Percentiles rank a stretch among this genome's conserved stretches.
Conservation (phyloP, 805 yeast genomes). For the Grigorovia yakushimaensis region DNA sequence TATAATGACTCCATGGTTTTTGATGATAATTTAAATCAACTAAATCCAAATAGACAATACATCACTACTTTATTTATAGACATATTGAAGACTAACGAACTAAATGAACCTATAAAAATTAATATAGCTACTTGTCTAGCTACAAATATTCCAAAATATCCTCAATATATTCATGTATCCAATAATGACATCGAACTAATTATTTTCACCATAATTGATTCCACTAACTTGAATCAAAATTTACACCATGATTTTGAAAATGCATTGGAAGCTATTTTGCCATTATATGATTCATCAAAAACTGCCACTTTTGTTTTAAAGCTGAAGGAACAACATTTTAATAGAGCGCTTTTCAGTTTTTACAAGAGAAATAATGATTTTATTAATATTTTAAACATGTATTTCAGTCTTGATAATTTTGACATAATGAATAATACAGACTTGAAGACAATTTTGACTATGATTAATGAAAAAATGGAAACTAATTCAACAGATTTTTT, state of each 20-base stretch:
- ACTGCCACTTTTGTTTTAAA: conserved; percentile 33
- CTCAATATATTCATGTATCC: conserved; percentile 68
- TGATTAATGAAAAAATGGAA: not conserved
- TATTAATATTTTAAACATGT: not conserved
- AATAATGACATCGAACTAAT: conserved; percentile 45
- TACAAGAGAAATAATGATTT: conserved; percentile 11
- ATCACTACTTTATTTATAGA: conserved; percentile 65
- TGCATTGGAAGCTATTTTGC: conserved; percentile 62
- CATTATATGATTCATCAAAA: conserved; percentile 53
- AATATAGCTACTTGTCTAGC: conserved; percentile 62
- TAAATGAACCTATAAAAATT: conserved; percentile 23
- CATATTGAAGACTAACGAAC: conserved; percentile 31
- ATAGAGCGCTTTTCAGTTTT: conserved; percentile 15
- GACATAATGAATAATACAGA: not conserved
- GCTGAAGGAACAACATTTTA: conserved; percentile 16
- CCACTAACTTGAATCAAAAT: conserved; percentile 24
- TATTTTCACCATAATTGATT: conserved; percentile 41
- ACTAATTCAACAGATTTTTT: conserved; percentile 2
- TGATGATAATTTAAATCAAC: not conserved
- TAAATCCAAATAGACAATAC: conserved; percentile 55
- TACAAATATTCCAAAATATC: conserved; percentile 72
- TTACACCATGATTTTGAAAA: conserved; percentile 38
- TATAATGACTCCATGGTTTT: conserved; percentile 5
- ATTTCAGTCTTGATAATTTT: not conserved
- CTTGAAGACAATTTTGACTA: not conserved